A percentile compares a stretch with the other conserved stretches of the same genome.
Evolutionary conservation across 179 eudicot species (phyloP).

Genomic region (Carnegiea gigantea): DNA sequence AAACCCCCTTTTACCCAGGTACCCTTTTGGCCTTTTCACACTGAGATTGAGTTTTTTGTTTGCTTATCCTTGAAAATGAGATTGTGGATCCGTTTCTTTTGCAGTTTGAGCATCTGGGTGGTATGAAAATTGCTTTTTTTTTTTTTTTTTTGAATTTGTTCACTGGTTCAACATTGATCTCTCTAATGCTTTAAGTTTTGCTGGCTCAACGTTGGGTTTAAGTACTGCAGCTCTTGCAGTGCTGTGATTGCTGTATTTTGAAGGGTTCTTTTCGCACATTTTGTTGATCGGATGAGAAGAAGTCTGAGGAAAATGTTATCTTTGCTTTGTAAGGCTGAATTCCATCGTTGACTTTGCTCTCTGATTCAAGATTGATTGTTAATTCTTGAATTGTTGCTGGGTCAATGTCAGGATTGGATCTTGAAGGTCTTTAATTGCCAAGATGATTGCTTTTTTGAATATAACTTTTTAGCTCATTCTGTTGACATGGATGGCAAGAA

Average conservation of each 20-base stretch:
- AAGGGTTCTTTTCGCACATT: background rate
- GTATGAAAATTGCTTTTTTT: background rate
- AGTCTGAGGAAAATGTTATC: background rate
- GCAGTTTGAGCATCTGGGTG: background rate
- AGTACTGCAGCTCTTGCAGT: background rate
- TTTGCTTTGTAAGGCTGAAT: background rate
- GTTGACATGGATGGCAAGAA: background rate
- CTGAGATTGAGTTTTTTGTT: background rate
- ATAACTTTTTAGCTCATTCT: background rate
- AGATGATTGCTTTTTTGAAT: background rate
- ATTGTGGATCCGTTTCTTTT: background rate
- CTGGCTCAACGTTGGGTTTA: background rate
- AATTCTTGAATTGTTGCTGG: background rate
- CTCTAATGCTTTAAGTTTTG: background rate
- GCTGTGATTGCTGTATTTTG: background rate
- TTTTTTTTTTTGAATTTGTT: background rate
- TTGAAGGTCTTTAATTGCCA: background rate
- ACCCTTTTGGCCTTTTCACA: background rate
- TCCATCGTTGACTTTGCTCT: background rate
- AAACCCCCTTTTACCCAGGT: conserved; percentile 86
- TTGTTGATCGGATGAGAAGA: background rate
- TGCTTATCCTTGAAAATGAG: background rate
- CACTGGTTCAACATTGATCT: background rate
- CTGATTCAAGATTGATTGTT: background rate
- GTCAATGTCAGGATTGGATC: background rate